A percentile compares a stretch with the other conserved stretches of the same genome.
Evolutionary conservation across 192 early-diverging fungal species (phyloP).

Genomic region (Entomortierella lignicola): DNA sequence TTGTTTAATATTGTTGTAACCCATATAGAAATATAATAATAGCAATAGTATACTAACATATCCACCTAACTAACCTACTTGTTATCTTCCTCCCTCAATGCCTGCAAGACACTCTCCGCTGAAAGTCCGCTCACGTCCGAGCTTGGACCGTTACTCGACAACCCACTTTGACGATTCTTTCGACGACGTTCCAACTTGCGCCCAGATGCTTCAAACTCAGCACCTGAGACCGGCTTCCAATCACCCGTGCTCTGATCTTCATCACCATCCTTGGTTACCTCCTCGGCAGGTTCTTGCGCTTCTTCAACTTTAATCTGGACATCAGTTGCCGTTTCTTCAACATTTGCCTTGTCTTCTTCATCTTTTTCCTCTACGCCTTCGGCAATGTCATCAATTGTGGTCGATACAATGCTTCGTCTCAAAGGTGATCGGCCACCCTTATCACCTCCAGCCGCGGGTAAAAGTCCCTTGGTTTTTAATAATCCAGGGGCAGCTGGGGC

Average conservation of each 20-base stretch:
- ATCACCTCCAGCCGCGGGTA: slow-evolving; percentile 34
- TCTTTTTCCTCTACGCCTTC: slow-evolving; percentile 7
- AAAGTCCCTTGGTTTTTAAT: slow-evolving; percentile 33
- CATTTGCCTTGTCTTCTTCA: not conserved
- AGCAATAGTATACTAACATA: too few relatives aligned
- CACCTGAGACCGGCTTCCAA: slow-evolving; percentile 38
- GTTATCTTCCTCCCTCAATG: slow-evolving; percentile 38
- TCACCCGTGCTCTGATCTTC: slow-evolving; percentile 1
- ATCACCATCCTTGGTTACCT: not conserved
- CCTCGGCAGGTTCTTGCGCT: too few relatives aligned
- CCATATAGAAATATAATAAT: too few relatives aligned
- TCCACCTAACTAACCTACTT: too few relatives aligned
- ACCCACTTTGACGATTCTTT: slow-evolving; percentile 42
- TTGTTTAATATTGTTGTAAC: too few relatives aligned
- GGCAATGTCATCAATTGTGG: slow-evolving; percentile 5
- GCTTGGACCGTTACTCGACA: too few relatives aligned
- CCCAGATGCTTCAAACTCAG: slow-evolving; percentile 35
- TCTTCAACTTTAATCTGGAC: not conserved
- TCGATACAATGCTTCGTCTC: slow-evolving; percentile 13
- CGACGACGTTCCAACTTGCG: slow-evolving; percentile 45
- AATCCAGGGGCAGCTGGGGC: slow-evolving; percentile 17
- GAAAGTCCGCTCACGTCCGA: too few relatives aligned
- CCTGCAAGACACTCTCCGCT: slow-evolving; percentile 49
- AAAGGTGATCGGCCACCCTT: slow-evolving; percentile 44
- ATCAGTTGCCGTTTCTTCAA: not conserved